These are phyloP conservation scores for Pythium aristosporum DNA, from an alignment of 352 stramenopile species.

Conservation along the genomic window DNA sequence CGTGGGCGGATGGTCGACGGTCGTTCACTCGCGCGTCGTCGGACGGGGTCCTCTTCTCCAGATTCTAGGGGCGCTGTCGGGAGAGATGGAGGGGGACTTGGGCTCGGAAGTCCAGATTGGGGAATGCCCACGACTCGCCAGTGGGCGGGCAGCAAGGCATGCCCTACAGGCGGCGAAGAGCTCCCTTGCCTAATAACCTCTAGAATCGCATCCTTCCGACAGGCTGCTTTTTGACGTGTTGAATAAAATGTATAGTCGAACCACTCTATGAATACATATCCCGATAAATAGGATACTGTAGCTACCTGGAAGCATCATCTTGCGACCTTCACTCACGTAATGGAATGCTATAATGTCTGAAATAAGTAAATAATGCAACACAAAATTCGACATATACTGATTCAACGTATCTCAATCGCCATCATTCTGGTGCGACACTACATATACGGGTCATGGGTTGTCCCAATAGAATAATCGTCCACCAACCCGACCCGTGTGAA, in stretches of 20 bases:
- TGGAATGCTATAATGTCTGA: not conserved
- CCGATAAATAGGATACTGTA: not conserved
- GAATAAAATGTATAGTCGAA: too few species aligned
- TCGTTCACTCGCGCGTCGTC: slow-evolving; percentile 20
- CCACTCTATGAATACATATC: not conserved
- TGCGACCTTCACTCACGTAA: slow-evolving; percentile 21
- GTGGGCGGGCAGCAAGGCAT: too few species aligned
- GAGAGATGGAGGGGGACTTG: slow-evolving; percentile 3
- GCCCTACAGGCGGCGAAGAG: too few species aligned
- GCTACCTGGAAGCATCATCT: too few species aligned
- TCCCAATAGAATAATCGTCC: not conserved
- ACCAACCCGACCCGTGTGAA: slow-evolving; percentile 9
- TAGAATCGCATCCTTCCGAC: too few species aligned
- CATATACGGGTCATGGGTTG: slow-evolving; percentile 1
- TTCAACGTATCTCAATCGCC: slow-evolving; percentile 1
- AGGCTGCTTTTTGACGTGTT: too few species aligned
- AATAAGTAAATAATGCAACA: not conserved
- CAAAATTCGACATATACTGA: slow-evolving; percentile 19
- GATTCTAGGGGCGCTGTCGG: slow-evolving; percentile 11
- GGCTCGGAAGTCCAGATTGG: slow-evolving; percentile 16
- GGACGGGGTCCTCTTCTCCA: slow-evolving; percentile 25
- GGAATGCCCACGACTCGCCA: not conserved
- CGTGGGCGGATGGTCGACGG: not conserved
- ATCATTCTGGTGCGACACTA: slow-evolving; percentile 18
- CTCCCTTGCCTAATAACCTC: too few species aligned